Evolutionary conservation across 345 rosid species (phyloP), one percentile per base, ranked within the genome.

Genomic region (Draba incana): DNA sequence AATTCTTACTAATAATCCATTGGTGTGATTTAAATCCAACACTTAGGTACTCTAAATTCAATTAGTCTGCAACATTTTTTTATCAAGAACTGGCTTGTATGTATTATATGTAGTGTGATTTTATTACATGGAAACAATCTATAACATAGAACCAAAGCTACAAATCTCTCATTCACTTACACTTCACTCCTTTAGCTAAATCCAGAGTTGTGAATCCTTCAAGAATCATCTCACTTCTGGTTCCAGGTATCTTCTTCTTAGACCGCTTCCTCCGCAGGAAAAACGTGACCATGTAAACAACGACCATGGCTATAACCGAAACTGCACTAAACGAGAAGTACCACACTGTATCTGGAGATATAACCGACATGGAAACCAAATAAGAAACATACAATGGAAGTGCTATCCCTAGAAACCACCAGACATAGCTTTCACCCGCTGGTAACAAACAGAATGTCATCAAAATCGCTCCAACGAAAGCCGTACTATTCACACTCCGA

Each of bases 151-250:
- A 23, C 13, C 5, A 33, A 31, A 56, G 15, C 4, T 31, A 59
- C 42, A 28, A 30, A 16, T 25, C 56, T 47, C 3, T 37, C 13
- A 6, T 5, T 57, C 30, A 56, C 6, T 8, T 48, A 63, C 68
- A 63, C 24, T 37, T 10, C 20, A n/a, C 39, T 41, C 67, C 67
- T 60, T 31, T 28, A 16, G 74, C 74, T 20, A 70, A 3, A 43
- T 59, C 68, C 0, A 53, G 24, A 44, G 62, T 62, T 53, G 62
- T 70, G 6, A 70, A 53, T 30, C 69, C 62, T 70, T 70, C 62
- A 43, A 62, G 62, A 62, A 70, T 70, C 55, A 70, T 3, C 48
- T 62, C 75, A 27, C 75, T 70, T 10, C 23, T 70, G 6, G 69
- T 44, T 62, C 62, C 75, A 44, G 62, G 69, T 10, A 61, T 25